Evolutionary conservation across 257 asterid genomes (phyloP), one percentile per base, ranked within the genome.

Genomic region (Leptodermis oblonga): DNA sequence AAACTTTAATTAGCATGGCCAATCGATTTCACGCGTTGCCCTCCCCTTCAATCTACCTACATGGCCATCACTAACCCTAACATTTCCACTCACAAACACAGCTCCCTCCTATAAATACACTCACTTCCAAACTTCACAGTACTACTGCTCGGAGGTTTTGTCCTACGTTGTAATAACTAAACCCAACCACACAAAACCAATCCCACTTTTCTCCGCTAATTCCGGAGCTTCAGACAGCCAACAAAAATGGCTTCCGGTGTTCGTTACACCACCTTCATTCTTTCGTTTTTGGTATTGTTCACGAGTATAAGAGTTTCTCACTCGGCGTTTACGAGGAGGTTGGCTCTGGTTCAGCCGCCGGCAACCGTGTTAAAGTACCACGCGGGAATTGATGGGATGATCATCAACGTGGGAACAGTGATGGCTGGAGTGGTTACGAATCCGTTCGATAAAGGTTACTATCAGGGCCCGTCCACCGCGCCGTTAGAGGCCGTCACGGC

Each of bases 401-500:
- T 81, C 7, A 86, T 83, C 25, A 79, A 58, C 56, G 28, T 81
- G 39, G 82, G 85, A 4, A 81, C 85, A 0, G 86, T 86, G 64
- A 67, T 83, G 74, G 85, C 82, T 0, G 86, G 85, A 2, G 39
- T 83, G 1, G 84, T 82, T 2, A 83, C 90, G 8, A 85, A 85
- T 48, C 88, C 88, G 69, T 85, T 85, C 59, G 85, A 81, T 22
- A 42, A 62, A 1, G 88, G 90, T 25, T 83, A 77, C 64, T 86
- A 77, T 54, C 88, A 81, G 22, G 88, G 90, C 0, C 78, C 84
- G 9, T 34, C 76, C 0, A 78, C 42, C 0, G 79, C 82, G 11
- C 88, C 88, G 65, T 53, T 81, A 66, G 91, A 83, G 59, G 85
- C 85, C 3, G 86, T 85, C 0, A 63, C 86, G 30, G 88, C 86